Percentiles rank a stretch among this genome's conserved stretches.
Evolutionary conservation across 208 protist genomes (phyloP).

Genomic region (Strigomonas culicis): DNA sequence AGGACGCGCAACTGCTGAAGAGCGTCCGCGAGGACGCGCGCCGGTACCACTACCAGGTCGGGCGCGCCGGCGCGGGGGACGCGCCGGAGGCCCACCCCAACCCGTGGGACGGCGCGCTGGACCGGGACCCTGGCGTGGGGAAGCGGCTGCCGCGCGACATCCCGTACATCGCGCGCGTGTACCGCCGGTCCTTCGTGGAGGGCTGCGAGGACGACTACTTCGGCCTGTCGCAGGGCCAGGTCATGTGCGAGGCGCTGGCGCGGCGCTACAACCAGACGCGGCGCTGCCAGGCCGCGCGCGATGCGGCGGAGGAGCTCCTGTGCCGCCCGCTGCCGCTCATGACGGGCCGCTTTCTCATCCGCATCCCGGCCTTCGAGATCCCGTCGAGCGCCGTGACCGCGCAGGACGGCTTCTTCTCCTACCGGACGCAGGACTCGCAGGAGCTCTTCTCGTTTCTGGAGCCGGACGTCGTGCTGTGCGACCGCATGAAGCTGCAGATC

Average conservation of each 20-base stretch:
- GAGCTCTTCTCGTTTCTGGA: slow-evolving; percentile 62
- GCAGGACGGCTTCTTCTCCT: slow-evolving; percentile 50
- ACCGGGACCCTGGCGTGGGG: no score
- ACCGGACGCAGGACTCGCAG: slow-evolving; percentile 40
- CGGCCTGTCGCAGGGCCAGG: slow-evolving; percentile 48
- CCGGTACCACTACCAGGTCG: no score
- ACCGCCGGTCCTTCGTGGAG: slow-evolving; percentile 36
- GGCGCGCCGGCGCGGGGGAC: no score
- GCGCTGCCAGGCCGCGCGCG: slow-evolving; percentile 3
- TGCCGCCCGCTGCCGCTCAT: slow-evolving; percentile 27
- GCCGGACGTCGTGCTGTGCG: slow-evolving; percentile 44
- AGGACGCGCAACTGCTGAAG: slow-evolving; percentile 6
- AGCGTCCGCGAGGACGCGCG: not conserved
- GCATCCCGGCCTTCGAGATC: slow-evolving; percentile 27
- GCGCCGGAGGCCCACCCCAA: no score
- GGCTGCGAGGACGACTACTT: slow-evolving; percentile 63
- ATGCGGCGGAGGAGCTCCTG: slow-evolving; percentile 3
- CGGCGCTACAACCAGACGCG: slow-evolving; percentile 35
- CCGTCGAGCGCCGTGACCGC: slow-evolving; percentile 14
- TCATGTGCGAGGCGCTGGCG: slow-evolving; percentile 57
- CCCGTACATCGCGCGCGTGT: slow-evolving; percentile 57
- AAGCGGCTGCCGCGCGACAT: slow-evolving; percentile 11
- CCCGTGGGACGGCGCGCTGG: no score
- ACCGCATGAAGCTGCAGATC: not conserved
- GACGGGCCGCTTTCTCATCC: slow-evolving; percentile 41